Conservation (phyloP, 257 asterid species). For the Plantago major region DNA sequence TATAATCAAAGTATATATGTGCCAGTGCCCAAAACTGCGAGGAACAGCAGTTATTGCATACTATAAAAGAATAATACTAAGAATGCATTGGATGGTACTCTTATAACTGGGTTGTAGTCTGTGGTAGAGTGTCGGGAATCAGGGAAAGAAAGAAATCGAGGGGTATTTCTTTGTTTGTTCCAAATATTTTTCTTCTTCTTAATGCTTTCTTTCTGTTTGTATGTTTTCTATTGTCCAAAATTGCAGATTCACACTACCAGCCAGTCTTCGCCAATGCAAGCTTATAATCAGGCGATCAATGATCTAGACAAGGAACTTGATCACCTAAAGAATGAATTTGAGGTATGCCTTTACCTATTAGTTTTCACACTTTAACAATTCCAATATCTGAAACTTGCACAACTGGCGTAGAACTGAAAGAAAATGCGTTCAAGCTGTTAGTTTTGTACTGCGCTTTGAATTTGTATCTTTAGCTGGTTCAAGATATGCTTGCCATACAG, state of each 20-base stretch:
- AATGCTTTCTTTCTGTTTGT: neutral
- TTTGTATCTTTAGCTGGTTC: neutral
- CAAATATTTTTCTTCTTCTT: neutral
- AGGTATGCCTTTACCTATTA: slow-evolving; percentile 39
- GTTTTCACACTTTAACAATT: neutral
- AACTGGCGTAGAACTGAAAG: neutral
- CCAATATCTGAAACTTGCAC: neutral
- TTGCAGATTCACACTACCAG: slow-evolving; percentile 87
- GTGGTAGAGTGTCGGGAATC: too few species aligned
- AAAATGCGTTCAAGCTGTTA: neutral
- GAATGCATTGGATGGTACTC: too few species aligned
- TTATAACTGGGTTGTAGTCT: too few species aligned
- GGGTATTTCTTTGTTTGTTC: neutral
- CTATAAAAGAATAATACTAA: too few species aligned
- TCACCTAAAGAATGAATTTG: slow-evolving; percentile 73
- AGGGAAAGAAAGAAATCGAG: too few species aligned
- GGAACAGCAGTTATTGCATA: too few species aligned
- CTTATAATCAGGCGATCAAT: slow-evolving; percentile 93
- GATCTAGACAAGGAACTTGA: slow-evolving; percentile 95
- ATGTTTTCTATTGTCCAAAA: slow-evolving; percentile 15
- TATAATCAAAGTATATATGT: too few species aligned
- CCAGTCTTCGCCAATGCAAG: slow-evolving; percentile 99
- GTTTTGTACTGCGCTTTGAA: neutral
- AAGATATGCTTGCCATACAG: neutral
- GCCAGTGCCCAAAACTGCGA: too few species aligned